phyloP scores from a whole-genome alignment of 106 monocot genomes.

The Dioscorea dumetorum region DNA sequence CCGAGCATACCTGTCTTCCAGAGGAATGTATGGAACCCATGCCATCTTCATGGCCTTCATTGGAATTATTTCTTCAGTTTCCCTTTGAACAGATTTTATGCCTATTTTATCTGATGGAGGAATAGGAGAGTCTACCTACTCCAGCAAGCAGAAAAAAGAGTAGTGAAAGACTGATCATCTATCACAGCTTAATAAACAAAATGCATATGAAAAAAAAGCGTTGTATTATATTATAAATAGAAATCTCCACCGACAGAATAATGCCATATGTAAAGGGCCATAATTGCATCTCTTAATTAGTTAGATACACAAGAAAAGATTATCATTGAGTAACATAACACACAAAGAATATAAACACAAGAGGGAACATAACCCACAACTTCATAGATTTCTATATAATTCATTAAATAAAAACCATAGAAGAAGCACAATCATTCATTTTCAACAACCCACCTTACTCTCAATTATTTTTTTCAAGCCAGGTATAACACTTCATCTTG shows the following conservation, averaged over 20 bases:
- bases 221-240: background rate
- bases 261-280: background rate
- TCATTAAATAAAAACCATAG: no score
- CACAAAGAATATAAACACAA: no score
- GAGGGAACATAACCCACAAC: no score
- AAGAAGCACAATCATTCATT: no score
- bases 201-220: background rate
- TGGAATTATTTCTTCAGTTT: conserved; percentile 88
- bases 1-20: conserved; percentile 52
- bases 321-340: no score
- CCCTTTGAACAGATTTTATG: conserved; percentile 86
- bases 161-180: background rate
- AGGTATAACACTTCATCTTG: no score
- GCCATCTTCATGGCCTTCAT: conserved; percentile 99
- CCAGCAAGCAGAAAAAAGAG: background rate
- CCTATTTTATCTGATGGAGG: conserved; percentile 97
- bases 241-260: background rate
- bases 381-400: no score
- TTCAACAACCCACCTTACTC: no score
- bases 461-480: no score
- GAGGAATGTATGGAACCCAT: conserved; percentile 94
- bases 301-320: no score
- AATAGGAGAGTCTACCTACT: conserved; percentile 80
- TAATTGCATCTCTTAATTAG: no score
- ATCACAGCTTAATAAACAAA: background rate